Conservation (phyloP, 73 alveolate genomes). For the Breviolum minutum region DNA sequence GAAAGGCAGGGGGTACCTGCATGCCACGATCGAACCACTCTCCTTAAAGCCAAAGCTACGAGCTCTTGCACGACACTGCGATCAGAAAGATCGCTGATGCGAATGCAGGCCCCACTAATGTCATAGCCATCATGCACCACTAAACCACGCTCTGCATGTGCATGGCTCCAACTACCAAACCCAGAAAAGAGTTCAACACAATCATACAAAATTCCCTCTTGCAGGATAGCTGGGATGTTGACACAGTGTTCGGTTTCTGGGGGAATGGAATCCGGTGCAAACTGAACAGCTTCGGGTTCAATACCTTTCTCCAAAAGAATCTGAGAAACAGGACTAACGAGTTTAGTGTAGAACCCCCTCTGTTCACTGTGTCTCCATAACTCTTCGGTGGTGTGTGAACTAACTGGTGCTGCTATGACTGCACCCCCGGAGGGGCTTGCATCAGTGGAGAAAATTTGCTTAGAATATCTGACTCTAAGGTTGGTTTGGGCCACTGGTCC, state of each 20-base stretch:
- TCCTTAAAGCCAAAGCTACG: neutral
- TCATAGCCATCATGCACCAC: neutral
- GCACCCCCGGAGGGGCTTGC: constrained; percentile 4
- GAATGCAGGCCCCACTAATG: neutral
- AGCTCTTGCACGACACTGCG: neutral
- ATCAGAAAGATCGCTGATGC: neutral
- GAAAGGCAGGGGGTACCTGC: neutral
- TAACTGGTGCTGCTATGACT: neutral
- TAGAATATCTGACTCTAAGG: neutral
- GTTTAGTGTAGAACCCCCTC: constrained; percentile 1
- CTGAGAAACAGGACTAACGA: neutral
- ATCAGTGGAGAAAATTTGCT: neutral
- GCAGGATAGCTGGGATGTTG: neutral
- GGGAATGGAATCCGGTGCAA: too few relatives aligned
- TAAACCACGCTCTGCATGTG: neutral
- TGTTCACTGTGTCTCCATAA: constrained; percentile 49
- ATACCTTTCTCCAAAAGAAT: neutral
- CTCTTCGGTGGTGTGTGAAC: neutral
- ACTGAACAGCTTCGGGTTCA: neutral
- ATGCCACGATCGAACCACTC: neutral
- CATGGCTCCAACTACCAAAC: neutral
- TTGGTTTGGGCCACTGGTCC: constrained; percentile 8
- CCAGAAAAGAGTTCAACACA: neutral
- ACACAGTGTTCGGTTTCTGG: neutral
- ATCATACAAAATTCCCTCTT: neutral